phyloP scores from a whole-genome alignment of 2,329 filamentous ascomycete species.

The Zymoseptoria brevis region DNA sequence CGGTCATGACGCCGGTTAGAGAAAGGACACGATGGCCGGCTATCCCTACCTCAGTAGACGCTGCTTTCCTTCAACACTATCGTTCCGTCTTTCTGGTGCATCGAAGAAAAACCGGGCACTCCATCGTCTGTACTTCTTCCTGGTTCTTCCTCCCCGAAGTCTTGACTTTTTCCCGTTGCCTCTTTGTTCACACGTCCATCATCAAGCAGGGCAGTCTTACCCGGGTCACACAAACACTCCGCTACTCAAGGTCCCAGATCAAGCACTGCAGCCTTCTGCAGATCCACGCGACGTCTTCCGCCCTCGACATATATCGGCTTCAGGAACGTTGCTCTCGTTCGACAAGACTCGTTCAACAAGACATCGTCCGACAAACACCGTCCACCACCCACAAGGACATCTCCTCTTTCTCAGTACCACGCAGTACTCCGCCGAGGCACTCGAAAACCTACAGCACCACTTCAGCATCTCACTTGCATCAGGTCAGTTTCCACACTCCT shows the following conservation, averaged over 20 bases:
- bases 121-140: constrained; percentile 11
- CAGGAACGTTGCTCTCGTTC: constrained; percentile 14
- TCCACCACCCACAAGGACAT: neutral
- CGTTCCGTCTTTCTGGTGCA: constrained; percentile 14
- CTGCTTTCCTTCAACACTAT: constrained; percentile 17
- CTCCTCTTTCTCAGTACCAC: neutral
- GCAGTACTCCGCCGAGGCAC: neutral
- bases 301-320: constrained; percentile 16
- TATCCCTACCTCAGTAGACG: constrained; percentile 24
- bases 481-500: neutral
- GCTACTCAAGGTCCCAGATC: constrained; percentile 12
- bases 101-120: constrained; percentile 10
- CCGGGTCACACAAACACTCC: constrained; percentile 16
- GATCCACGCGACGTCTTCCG: constrained; percentile 9
- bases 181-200: constrained; percentile 20
- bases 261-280: constrained; percentile 12
- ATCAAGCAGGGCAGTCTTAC: constrained; percentile 17
- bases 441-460: neutral
- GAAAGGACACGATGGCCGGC: constrained; percentile 19
- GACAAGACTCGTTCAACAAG: constrained; percentile 11
- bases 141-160: constrained; percentile 8
- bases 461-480: neutral
- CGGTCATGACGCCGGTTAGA: constrained; percentile 24
- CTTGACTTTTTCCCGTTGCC: constrained; percentile 14
- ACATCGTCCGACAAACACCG: neutral